These are phyloP conservation scores for Ilex aquifolium DNA, from an alignment of 257 asterid species.

Conservation along the genomic window DNA sequence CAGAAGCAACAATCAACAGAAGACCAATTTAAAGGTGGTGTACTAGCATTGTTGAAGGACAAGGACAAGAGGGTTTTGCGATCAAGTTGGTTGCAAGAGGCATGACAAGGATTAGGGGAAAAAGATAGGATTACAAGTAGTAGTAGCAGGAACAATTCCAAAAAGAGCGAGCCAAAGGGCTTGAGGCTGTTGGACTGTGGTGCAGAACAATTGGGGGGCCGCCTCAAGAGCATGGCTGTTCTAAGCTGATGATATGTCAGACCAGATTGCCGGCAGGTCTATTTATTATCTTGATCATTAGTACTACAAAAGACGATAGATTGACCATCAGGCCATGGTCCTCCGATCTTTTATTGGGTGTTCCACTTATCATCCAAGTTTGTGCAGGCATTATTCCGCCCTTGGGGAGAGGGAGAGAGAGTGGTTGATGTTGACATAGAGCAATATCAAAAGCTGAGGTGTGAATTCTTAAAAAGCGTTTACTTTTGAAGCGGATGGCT, in stretches of 20 bases:
- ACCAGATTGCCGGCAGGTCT: slow-evolving; percentile 25
- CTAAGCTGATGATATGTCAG: slow-evolving; percentile 16
- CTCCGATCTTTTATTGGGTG: slow-evolving; percentile 47
- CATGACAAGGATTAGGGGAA: slow-evolving; percentile 32
- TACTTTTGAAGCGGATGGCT: slow-evolving; percentile 71
- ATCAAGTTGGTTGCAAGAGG: slow-evolving; percentile 47
- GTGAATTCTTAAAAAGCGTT: slow-evolving; percentile 65
- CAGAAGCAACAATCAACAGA: slow-evolving; percentile 65
- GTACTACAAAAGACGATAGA: slow-evolving; percentile 19
- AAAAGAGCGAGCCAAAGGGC: slow-evolving; percentile 12
- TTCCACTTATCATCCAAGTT: slow-evolving; percentile 31
- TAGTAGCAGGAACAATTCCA: slow-evolving; percentile 19
- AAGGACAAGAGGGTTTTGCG: slow-evolving; percentile 44
- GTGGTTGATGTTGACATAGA: slow-evolving; percentile 81
- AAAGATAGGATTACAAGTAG: slow-evolving; percentile 14
- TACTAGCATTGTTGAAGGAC: slow-evolving; percentile 25
- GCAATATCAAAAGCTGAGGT: slow-evolving; percentile 59
- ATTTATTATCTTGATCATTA: slow-evolving; percentile 39
- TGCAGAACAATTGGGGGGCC: slow-evolving; percentile 15
- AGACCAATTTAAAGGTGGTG: slow-evolving; percentile 59
- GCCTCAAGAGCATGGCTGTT: slow-evolving; percentile 49
- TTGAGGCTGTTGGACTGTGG: background rate
- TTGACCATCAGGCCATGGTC: slow-evolving; percentile 32
- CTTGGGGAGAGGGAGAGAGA: slow-evolving; percentile 17
- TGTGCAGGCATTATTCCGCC: slow-evolving; percentile 45